phyloP scores from a whole-genome alignment of 129 eudicot species.

The Tagetes erecta region DNA sequence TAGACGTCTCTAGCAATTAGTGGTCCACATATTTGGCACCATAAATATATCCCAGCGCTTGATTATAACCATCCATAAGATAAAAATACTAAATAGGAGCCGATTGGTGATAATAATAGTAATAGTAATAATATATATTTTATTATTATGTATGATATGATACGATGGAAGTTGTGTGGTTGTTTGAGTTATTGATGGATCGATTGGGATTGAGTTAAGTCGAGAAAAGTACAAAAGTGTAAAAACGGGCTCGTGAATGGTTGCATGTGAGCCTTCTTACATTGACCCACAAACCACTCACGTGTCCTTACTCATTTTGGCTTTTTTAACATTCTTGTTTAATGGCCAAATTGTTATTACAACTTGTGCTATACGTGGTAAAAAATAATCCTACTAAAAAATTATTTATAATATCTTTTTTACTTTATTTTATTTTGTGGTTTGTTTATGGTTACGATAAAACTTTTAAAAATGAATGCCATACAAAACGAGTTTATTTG shows the following conservation, averaged over 20 bases:
- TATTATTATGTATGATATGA: background rate
- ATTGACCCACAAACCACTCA: conserved; percentile 86
- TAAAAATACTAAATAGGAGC: background rate
- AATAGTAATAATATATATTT: background rate
- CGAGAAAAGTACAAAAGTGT: conserved; percentile 51
- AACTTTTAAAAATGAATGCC: background rate
- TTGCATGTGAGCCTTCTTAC: conserved; percentile 63
- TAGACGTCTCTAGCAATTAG: background rate
- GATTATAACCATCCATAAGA: background rate
- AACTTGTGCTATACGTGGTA: conserved; percentile 34
- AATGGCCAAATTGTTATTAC: conserved; percentile 13
- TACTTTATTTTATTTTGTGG: background rate
- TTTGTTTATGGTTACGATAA: too few species aligned
- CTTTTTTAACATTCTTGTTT: conserved; percentile 23
- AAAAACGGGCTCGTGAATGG: conserved; percentile 56
- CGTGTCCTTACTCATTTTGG: conserved; percentile 50
- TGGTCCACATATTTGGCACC: background rate
- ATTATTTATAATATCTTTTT: background rate
- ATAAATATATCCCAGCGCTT: background rate
- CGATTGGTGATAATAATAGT: background rate
- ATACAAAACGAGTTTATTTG: background rate
- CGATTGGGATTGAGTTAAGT: conserved; percentile 37
- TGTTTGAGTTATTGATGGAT: conserved; percentile 9
- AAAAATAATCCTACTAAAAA: background rate
- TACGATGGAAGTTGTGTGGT: background rate